A percentile compares a stretch with the other conserved stretches of the same genome.
Conservation (phyloP, 2,329 filamentous ascomycete species). For the Zasmidium citrigriseum region DNA sequence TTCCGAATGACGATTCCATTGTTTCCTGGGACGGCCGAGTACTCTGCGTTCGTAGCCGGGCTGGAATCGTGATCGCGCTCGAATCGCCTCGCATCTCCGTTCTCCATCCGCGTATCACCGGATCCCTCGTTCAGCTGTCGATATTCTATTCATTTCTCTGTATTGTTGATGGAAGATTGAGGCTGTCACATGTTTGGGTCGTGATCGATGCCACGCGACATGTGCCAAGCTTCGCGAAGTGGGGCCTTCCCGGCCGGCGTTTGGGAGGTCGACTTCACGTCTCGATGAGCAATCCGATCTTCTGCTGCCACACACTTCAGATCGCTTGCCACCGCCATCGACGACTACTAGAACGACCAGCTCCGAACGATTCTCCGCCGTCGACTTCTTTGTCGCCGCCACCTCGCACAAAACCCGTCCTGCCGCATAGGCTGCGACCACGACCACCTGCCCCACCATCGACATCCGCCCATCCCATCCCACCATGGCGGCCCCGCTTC, state of each 20-base stretch:
- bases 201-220: neutral
- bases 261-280: neutral
- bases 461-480: neutral
- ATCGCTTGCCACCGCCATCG: neutral
- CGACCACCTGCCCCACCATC: neutral
- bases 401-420: neutral
- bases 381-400: neutral
- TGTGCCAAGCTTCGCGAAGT: neutral
- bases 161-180: too few relatives aligned
- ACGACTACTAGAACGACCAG: too few relatives aligned
- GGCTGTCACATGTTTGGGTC: too few relatives aligned
- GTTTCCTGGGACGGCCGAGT: slow-evolving; percentile 20
- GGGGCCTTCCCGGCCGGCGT: neutral
- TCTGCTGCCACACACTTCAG: too few relatives aligned
- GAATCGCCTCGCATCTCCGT: neutral
- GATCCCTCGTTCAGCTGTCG: too few relatives aligned
- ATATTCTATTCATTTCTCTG: too few relatives aligned
- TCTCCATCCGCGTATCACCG: neutral
- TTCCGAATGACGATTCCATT: slow-evolving; percentile 18
- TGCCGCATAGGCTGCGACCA: neutral
- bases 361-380: neutral
- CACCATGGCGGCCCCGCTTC: slow-evolving; percentile 64
- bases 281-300: neutral
- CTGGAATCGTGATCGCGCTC: neutral
- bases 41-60: slow-evolving; percentile 19